Percentiles rank a stretch among this genome's conserved stretches.
These are phyloP conservation scores for Cutaneotrichosporon sp. DNA, from an alignment of 1,284 basidiomycete genomes.

Conservation along the genomic window DNA sequence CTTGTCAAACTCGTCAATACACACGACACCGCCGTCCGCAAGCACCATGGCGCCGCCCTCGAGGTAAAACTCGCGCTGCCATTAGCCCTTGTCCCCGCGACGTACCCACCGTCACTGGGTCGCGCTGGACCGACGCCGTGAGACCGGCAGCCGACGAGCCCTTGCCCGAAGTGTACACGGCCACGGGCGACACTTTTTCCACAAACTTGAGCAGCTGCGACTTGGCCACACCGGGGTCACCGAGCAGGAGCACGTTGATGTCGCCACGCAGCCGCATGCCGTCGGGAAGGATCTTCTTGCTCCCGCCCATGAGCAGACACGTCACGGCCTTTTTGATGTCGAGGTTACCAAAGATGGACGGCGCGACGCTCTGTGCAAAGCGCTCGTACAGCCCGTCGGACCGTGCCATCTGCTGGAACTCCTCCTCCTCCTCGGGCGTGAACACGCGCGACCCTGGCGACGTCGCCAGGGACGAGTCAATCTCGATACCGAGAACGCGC, in stretches of 20 bases:
- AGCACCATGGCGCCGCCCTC: constrained; percentile 99
- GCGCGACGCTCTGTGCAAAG: constrained; percentile 89
- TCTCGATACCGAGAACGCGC: constrained; percentile 84
- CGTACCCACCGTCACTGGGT: constrained; percentile 70
- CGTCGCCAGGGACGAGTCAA: constrained; percentile 60
- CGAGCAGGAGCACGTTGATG: constrained; percentile 92
- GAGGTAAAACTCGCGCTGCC: constrained; percentile 91
- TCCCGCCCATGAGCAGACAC: constrained; percentile 91
- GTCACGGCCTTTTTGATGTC: constrained; percentile 98
- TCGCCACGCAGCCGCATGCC: constrained; percentile 96
- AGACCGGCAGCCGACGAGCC: constrained; percentile 96
- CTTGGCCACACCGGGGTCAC: constrained; percentile 98
- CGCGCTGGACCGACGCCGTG: constrained; percentile 95
- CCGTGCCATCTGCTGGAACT: constrained; percentile 80
- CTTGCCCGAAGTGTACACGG: constrained; percentile 97
- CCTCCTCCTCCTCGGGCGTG: constrained; percentile 93
- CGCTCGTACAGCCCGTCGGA: constrained; percentile 88
- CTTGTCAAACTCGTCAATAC: constrained; percentile 99
- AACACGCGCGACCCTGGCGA: constrained; percentile 67
- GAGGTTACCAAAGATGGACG: constrained; percentile 93
- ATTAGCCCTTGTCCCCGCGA: not conserved
- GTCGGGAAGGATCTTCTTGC: constrained; percentile 96
- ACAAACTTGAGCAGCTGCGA: constrained; percentile 97
- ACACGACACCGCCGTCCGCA: constrained; percentile 96
- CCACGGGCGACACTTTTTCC: constrained; percentile 95